phyloP scores from a whole-genome alignment of 495 filamentous ascomycete species.

The Hyaloscypha variabilis region DNA sequence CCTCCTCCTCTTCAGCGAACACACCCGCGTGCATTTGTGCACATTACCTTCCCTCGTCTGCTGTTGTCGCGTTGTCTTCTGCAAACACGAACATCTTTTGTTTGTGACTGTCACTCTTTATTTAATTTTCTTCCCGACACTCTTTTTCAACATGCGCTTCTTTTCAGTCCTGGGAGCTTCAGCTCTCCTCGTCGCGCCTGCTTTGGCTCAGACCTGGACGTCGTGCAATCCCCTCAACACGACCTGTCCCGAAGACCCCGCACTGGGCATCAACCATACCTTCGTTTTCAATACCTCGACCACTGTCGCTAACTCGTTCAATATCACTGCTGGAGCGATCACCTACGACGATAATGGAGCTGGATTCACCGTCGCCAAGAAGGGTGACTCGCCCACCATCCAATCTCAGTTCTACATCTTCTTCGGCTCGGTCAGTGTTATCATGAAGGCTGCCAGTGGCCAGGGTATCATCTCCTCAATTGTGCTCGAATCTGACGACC shows the following conservation, averaged over 20 bases:
- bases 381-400: conserved; percentile 75
- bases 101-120: conserved; percentile 20
- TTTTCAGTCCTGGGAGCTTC: conserved; percentile 24
- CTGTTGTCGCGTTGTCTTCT: conserved; percentile 7
- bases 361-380: conserved; percentile 70
- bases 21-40: conserved; percentile 26
- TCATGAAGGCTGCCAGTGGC: conserved; percentile 72
- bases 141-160: conserved; percentile 25
- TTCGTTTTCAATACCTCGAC: conserved; percentile 69
- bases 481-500: conserved; percentile 79
- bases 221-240: conserved; percentile 67
- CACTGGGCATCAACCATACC: conserved; percentile 58
- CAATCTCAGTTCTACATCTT: conserved; percentile 76
- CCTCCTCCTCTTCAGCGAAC: neutral
- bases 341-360: conserved; percentile 59
- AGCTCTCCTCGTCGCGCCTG: conserved; percentile 38
- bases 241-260: conserved; percentile 36
- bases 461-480: conserved; percentile 80
- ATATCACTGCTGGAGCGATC: conserved; percentile 59
- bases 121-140: conserved; percentile 12
- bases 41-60: conserved; percentile 30
- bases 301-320: conserved; percentile 57
- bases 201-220: conserved; percentile 63
- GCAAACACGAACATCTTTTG: neutral
- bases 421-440: conserved; percentile 72